Conservation (phyloP, 2,329 filamentous ascomycete genomes). For the Aspergillus calidoustus region DNA sequence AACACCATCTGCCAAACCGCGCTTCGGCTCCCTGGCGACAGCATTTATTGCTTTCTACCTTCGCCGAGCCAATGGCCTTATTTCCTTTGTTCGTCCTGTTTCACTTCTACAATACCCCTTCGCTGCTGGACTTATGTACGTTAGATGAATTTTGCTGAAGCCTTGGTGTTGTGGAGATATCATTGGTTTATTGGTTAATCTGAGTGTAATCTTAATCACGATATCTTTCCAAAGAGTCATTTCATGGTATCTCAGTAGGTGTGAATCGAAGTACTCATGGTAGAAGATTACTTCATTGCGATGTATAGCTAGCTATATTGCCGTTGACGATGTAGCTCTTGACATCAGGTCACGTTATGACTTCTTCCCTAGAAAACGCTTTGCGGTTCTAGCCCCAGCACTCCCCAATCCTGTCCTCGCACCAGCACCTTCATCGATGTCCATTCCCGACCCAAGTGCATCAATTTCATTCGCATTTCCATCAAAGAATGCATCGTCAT, state of each 20-base stretch:
- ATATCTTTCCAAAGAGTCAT: background rate
- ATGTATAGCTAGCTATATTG: background rate
- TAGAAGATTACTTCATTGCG: background rate
- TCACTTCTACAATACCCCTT: conserved; percentile 40
- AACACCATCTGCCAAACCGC: background rate
- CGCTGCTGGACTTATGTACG: conserved; percentile 35
- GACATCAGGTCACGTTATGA: conserved; percentile 19
- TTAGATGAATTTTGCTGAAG: conserved; percentile 34
- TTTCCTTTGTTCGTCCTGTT: conserved; percentile 27
- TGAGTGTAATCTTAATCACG: conserved; percentile 14
- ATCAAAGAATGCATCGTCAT: conserved; percentile 44
- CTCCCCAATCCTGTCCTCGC: conserved; percentile 27
- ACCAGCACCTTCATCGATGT: conserved; percentile 43
- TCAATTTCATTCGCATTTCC: conserved; percentile 36
- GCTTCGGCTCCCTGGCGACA: conserved; percentile 1
- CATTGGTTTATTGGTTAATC: conserved; percentile 19
- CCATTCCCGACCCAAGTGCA: conserved; percentile 41
- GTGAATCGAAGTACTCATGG: background rate
- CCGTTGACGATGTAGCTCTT: background rate
- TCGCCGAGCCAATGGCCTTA: background rate
- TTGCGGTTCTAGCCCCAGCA: conserved; percentile 35
- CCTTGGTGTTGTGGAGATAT: conserved; percentile 26
- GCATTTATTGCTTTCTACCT: conserved; percentile 19
- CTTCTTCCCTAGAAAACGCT: conserved; percentile 44
- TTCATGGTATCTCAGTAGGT: background rate